A percentile compares a stretch with the other conserved stretches of the same genome.
phyloP scores from a whole-genome alignment of 1,284 basidiomycete species.

The Inonotus hispidus region DNA sequence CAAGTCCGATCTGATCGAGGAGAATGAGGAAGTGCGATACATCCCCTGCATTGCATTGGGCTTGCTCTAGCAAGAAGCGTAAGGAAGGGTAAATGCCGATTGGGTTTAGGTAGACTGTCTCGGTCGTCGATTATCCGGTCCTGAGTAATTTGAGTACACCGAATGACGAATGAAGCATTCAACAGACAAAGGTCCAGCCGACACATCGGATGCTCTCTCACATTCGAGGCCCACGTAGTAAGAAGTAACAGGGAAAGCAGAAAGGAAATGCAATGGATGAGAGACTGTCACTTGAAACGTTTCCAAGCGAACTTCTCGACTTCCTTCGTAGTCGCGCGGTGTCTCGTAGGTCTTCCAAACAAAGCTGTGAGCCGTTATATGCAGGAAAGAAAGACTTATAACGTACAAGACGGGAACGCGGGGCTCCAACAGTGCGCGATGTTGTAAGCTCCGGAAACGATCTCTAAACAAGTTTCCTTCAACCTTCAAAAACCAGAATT shows the following conservation, averaged over 20 bases:
- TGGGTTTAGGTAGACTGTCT: too few species aligned
- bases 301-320: conserved; percentile 92
- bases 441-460: conserved; percentile 78
- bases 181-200: too few species aligned
- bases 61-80: too few species aligned
- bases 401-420: conserved; percentile 69
- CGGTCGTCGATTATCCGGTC: too few species aligned
- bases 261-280: not conserved
- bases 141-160: too few species aligned
- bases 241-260: not conserved
- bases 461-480: conserved; percentile 94
- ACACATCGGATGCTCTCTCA: too few species aligned
- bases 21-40: too few species aligned
- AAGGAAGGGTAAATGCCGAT: too few species aligned
- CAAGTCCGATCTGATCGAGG: too few species aligned
- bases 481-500: conserved; percentile 44
- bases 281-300: conserved; percentile 50
- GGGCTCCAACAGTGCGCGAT: conserved; percentile 74
- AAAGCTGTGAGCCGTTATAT: conserved; percentile 15
- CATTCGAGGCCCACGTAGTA: too few species aligned
- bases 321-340: conserved; percentile 56
- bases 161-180: too few species aligned
- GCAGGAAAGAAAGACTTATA: conserved; percentile 7
- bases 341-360: conserved; percentile 53
- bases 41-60: too few species aligned